Conservation (phyloP, 2,329 filamentous ascomycete species). For the Golovinomyces cichoracearum region DNA sequence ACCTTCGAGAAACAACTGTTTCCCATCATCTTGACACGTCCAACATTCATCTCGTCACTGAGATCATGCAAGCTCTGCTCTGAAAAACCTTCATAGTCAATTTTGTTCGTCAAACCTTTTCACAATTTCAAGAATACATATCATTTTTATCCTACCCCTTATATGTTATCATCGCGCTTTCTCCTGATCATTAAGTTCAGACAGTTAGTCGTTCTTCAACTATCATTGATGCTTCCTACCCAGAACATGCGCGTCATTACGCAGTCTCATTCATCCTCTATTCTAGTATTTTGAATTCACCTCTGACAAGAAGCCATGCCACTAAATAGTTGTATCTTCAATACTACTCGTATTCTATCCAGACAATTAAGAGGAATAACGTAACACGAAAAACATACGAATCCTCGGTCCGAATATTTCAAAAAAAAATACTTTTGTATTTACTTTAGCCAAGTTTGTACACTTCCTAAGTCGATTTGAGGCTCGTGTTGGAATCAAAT, state of each 20-base stretch:
- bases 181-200: constrained; percentile 11
- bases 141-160: constrained; percentile 6
- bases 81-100: constrained; percentile 7
- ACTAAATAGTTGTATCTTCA: constrained; percentile 15
- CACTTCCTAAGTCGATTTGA: too few species aligned
- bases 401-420: too few species aligned
- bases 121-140: constrained; percentile 10
- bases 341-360: constrained; percentile 1
- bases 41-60: constrained; percentile 4
- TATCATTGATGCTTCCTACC: constrained; percentile 5
- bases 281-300: constrained; percentile 12
- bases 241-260: constrained; percentile 1
- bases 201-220: constrained; percentile 8
- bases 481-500: constrained; percentile 4
- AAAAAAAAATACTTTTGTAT: too few species aligned
- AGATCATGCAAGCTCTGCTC: constrained; percentile 6
- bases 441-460: too few species aligned
- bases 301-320: constrained; percentile 18
- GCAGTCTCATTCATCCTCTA: constrained; percentile 4
- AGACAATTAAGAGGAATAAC: constrained; percentile 9
- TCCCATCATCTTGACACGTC: neutral
- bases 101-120: constrained; percentile 15
- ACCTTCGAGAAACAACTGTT: too few species aligned
- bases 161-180: constrained; percentile 8
- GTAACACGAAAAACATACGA: constrained; percentile 9